These are phyloP conservation scores for Cystobasidium pallidum DNA, from an alignment of 1,284 basidiomycete genomes.

Conservation along the genomic window DNA sequence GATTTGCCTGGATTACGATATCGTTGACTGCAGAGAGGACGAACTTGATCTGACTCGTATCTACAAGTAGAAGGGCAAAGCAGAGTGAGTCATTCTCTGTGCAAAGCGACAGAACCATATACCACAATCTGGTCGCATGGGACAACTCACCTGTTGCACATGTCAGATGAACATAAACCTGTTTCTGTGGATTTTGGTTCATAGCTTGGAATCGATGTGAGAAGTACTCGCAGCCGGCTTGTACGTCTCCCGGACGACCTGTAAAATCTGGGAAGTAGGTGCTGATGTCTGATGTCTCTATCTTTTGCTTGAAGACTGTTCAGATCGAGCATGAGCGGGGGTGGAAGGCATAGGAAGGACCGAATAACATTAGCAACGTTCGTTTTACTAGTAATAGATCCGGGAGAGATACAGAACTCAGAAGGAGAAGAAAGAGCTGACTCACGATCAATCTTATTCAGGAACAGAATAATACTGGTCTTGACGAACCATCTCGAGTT, in stretches of 20 bases:
- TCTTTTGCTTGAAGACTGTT: conserved; percentile 82
- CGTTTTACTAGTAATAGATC: no score
- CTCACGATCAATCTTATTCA: conserved; percentile 53
- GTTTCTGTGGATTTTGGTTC: conserved; percentile 61
- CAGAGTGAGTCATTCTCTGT: no score
- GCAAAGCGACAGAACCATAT: no score
- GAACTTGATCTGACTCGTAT: conserved; percentile 62
- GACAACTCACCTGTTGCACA: conserved; percentile 53
- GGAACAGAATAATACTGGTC: conserved; percentile 56
- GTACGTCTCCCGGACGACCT: conserved; percentile 51
- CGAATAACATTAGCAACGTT: no score
- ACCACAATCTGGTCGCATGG: no score
- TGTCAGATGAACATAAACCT: conserved; percentile 58
- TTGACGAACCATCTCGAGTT: conserved; percentile 54
- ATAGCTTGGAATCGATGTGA: conserved; percentile 52
- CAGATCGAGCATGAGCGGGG: not conserved
- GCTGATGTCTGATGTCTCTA: conserved; percentile 79
- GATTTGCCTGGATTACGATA: conserved; percentile 60
- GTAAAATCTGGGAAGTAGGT: conserved; percentile 77
- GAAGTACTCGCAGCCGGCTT: conserved; percentile 55
- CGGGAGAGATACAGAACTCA: not conserved
- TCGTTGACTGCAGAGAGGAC: conserved; percentile 64
- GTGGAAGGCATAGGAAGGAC: not conserved
- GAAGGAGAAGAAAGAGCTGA: not conserved
- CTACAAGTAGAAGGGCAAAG: conserved; percentile 49